phyloP scores from a whole-genome alignment of 108 stramenopile genomes.

The Nitzschia sp. region DNA sequence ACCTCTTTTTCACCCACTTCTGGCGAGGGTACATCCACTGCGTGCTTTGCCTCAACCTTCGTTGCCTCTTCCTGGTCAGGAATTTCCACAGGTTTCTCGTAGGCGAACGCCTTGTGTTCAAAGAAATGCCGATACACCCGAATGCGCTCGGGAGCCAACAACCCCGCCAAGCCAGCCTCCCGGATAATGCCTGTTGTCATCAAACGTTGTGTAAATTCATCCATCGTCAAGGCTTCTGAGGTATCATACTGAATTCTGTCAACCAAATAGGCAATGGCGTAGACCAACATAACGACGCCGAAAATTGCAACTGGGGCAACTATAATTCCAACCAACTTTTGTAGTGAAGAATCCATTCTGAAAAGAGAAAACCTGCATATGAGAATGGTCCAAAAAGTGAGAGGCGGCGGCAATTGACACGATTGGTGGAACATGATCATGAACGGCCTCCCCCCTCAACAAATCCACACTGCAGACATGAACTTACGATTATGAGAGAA shows the following conservation, averaged over 20 bases:
- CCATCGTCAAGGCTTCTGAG: background rate
- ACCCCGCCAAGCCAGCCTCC: constrained; percentile 21
- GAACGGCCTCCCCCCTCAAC: too few relatives aligned
- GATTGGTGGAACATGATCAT: too few relatives aligned
- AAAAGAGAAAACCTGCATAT: too few relatives aligned
- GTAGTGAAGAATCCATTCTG: too few relatives aligned
- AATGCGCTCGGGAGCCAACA: constrained; percentile 7
- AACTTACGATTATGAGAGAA: too few relatives aligned
- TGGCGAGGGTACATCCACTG: background rate
- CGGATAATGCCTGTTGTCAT: background rate
- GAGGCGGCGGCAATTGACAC: too few relatives aligned
- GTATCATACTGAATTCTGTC: background rate
- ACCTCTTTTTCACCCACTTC: background rate
- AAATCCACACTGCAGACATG: too few relatives aligned
- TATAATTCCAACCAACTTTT: too few relatives aligned
- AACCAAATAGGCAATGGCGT: constrained; percentile 2
- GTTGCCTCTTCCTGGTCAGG: background rate
- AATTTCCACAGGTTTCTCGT: constrained; percentile 2
- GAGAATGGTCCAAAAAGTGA: too few relatives aligned
- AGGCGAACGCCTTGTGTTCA: constrained; percentile 2
- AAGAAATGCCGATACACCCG: constrained; percentile 10
- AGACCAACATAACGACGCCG: constrained; percentile 14
- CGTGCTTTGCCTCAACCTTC: background rate
- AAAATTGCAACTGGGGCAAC: background rate
- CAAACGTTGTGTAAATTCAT: constrained; percentile 16